phyloP scores from a whole-genome alignment of 768 basidiomycete species.

The Leccinum olivaceopallidum region DNA sequence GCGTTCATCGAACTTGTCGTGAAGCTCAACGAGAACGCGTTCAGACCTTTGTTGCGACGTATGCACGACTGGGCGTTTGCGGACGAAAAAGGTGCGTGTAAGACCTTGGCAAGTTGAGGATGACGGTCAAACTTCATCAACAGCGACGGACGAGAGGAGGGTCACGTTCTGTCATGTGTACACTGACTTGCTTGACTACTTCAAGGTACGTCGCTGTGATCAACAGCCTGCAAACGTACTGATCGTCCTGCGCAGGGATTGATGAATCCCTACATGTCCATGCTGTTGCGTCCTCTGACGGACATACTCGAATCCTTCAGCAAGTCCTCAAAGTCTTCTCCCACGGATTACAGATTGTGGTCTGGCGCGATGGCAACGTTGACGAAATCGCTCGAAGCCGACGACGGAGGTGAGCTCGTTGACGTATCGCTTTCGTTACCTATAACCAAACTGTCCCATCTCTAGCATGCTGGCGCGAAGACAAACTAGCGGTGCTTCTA shows the following conservation, averaged over 20 bases:
- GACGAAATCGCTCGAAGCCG: constrained; percentile 67
- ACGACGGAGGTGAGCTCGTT: constrained; percentile 70
- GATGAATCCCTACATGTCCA: constrained; percentile 90
- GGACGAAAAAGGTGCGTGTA: constrained; percentile 44
- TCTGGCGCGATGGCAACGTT: constrained; percentile 57
- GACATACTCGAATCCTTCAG: constrained; percentile 58
- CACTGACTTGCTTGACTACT: constrained; percentile 73
- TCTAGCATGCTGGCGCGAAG: constrained; percentile 87
- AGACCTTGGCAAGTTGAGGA: neutral
- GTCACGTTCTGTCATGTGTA: constrained; percentile 78
- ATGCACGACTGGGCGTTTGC: constrained; percentile 95
- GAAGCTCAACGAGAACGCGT: constrained; percentile 89
- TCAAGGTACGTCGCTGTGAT: constrained; percentile 61
- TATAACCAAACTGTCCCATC: neutral
- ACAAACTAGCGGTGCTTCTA: constrained; percentile 66
- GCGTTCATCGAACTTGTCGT: constrained; percentile 89
- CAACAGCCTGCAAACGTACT: neutral
- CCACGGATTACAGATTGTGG: constrained; percentile 57
- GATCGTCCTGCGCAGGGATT: constrained; percentile 52
- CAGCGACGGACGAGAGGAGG: constrained; percentile 46
- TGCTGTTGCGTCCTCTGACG: constrained; percentile 65
- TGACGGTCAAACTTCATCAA: neutral
- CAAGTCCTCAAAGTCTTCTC: constrained; percentile 19
- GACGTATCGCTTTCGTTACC: neutral
- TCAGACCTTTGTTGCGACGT: constrained; percentile 89